Evolutionary conservation across 2,329 filamentous ascomycete genomes (phyloP).

Genomic region (Clathrospora elynae): DNA sequence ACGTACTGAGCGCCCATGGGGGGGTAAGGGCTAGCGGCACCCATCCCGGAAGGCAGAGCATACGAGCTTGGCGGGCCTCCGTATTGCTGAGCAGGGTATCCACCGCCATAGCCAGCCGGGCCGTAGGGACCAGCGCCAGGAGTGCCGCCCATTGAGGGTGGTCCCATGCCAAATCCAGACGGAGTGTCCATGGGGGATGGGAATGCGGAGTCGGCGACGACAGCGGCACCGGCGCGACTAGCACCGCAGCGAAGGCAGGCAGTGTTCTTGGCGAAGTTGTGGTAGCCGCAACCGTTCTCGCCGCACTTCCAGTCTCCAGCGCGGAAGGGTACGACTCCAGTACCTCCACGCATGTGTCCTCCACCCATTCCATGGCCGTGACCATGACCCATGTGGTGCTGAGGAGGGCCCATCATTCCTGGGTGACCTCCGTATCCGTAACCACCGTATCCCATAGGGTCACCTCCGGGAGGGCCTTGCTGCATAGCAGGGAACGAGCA

Average conservation of each 20-base stretch:
- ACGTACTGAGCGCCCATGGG: constrained; percentile 76
- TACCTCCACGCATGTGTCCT: constrained; percentile 72
- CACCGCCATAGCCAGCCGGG: constrained; percentile 67
- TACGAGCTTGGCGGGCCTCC: constrained; percentile 88
- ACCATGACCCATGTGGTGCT: constrained; percentile 68
- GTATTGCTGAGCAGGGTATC: constrained; percentile 75
- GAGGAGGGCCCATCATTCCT: constrained; percentile 59
- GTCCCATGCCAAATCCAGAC: constrained; percentile 82
- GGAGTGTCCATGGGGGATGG: constrained; percentile 87
- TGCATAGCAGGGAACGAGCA: constrained; percentile 98
- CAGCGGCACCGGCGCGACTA: constrained; percentile 88
- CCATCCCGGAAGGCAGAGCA: constrained; percentile 82
- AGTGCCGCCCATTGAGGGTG: constrained; percentile 81
- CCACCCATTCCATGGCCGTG: constrained; percentile 55
- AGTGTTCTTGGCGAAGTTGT: constrained; percentile 99
- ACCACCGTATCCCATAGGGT: constrained; percentile 68
- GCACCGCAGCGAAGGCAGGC: constrained; percentile 96
- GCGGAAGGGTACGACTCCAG: constrained; percentile 91
- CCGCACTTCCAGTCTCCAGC: constrained; percentile 99
- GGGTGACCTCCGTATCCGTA: constrained; percentile 63
- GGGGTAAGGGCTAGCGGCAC: constrained; percentile 78
- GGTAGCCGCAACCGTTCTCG: constrained; percentile 94
- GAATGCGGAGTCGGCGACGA: constrained; percentile 92
- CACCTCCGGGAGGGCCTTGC: constrained; percentile 69
- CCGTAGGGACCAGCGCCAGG: constrained; percentile 73